Base-by-base conservation (phyloP, 2,329 filamentous ascomycete genomes). In the Didymella segeticola region DNA sequence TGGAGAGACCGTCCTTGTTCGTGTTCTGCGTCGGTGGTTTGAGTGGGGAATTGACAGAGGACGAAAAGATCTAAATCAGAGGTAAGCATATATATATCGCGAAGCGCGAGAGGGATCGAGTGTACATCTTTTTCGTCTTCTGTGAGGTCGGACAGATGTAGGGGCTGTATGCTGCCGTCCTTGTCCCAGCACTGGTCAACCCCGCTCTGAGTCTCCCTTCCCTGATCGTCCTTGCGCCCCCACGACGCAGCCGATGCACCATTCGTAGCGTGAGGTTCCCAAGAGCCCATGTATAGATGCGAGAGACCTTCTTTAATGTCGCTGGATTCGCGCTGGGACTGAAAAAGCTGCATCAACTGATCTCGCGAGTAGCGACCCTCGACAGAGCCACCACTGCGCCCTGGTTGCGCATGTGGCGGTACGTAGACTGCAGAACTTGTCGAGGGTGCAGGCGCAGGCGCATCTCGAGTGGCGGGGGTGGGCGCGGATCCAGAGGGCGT, bases 131-230 rank as follows among this genome's bases (percentile, higher is more conserved):
- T 83, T 75, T 88, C 86, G 47, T 86, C 84, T 39, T 87, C 84
- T 26, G 80, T 83, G 85, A 96, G 86, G 36, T 89, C 86, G 57
- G 85, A 82, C 60, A 96, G 74, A 25, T 86, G 86, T 60, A 97
- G 80, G 6, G 93, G 91, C 60, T 85, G 83, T 37, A 86, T 82
- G 47, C 83, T 82, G 20, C 90, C 91, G 55, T 83, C 82, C 53
- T 83, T 77, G 69, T 96, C 90, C 95, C 93, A 99, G 74, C 93
- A 98, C 34, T 93, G 85, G 58, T 95, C 91, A n/a, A 93, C 90
- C 37, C 93, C 92, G 68, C 89, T 86, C 53, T 87, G 87, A 58
- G 83, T 80, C 59, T 89, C 86, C 71, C 91, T 89, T 54, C 83
- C 67, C 42, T 77, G 83, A 61, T 97, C 92, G 53, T 85, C 84